Evolutionary conservation across 148 eudicot genomes (phyloP), one percentile per base, ranked within the genome.

Genomic region (Amaranthus hypochondriacus): DNA sequence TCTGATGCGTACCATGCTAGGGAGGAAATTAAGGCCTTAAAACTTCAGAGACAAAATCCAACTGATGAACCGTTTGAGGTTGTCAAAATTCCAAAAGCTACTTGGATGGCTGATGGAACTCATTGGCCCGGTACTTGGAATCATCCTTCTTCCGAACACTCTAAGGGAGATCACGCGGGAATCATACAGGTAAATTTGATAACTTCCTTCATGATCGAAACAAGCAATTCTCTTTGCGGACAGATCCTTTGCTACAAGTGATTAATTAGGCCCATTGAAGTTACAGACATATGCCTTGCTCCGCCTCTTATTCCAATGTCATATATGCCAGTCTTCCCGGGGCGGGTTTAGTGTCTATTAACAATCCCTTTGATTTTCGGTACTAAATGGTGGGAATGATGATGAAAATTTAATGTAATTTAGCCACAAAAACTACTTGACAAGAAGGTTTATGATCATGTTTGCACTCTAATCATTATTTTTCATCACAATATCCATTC

Each of bases 51-150:
- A 79, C 84, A 86, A 78, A 83, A 79, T 77, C 72, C 72, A 48
- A 76, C 78, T 14, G 90, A 89, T 77, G 98, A 90, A 66, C 87
- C 86, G 18, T 28, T 81, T 13, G 98, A 90, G 82, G 67, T n/a
- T 77, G 66, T 89, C 53, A 90, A 90, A 86, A 85, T 93, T 58
- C 83, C 84, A 14, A 90, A 86, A 80, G 96, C 98, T 74, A 93
- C 98, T 68, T 93, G 98, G 98, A 93, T 93, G 98, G 93, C 96
- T 73, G 98, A 93, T 80, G 90, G 90, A 70, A 88, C 93, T 49
- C 96, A 92, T 79, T 92, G 97, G 97, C 97, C 97, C 56, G 97
- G 97, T 54, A 93, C 98, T 66, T 93, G 98, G 98, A 65, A 87
- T 65, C 79, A 58, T 73, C 66, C 96, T 81, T 62, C 90, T 47